phyloP scores from a whole-genome alignment of 2,329 filamentous ascomycete species.

The Penicillium sp. region DNA sequence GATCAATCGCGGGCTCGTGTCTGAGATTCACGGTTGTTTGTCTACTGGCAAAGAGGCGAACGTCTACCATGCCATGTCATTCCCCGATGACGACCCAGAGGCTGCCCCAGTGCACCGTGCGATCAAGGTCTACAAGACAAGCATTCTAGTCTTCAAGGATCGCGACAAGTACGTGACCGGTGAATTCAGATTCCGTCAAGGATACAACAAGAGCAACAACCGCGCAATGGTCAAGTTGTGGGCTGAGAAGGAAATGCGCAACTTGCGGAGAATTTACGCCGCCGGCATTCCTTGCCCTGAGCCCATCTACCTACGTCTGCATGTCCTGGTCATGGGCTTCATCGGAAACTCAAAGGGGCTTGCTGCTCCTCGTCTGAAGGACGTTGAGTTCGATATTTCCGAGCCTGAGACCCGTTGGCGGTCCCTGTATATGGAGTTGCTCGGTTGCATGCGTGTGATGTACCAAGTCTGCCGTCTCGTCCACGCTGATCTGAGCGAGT shows the following conservation, averaged over 20 bases:
- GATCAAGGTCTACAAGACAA: slow-evolving; percentile 99
- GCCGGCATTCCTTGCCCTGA: slow-evolving; percentile 91
- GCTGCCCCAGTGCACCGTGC: slow-evolving; percentile 71
- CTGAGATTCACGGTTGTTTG: slow-evolving; percentile 91
- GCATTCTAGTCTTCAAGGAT: slow-evolving; percentile 97
- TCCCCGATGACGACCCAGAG: slow-evolving; percentile 60
- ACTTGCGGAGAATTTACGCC: slow-evolving; percentile 80
- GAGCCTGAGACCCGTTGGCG: slow-evolving; percentile 76
- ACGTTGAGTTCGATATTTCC: slow-evolving; percentile 75
- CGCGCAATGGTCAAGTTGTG: slow-evolving; percentile 97
- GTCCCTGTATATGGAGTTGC: slow-evolving; percentile 77
- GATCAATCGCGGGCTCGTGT: slow-evolving; percentile 88
- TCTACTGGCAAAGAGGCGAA: slow-evolving; percentile 98
- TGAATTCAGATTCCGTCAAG: slow-evolving; percentile 87
- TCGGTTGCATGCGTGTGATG: slow-evolving; percentile 88
- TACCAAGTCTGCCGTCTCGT: slow-evolving; percentile 92
- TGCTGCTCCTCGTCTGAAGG: slow-evolving; percentile 85
- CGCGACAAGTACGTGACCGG: slow-evolving; percentile 94
- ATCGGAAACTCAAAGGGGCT: slow-evolving; percentile 85
- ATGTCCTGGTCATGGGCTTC: slow-evolving; percentile 95
- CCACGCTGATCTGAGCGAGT: slow-evolving; percentile 96
- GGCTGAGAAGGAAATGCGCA: slow-evolving; percentile 98
- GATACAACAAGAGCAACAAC: slow-evolving; percentile 93
- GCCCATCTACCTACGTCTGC: slow-evolving; percentile 85
- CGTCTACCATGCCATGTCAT: slow-evolving; percentile 85